A percentile compares a stretch with the other conserved stretches of the same genome.
Conservation (phyloP, 208 protist genomes). For the Polymyxa betae region DNA sequence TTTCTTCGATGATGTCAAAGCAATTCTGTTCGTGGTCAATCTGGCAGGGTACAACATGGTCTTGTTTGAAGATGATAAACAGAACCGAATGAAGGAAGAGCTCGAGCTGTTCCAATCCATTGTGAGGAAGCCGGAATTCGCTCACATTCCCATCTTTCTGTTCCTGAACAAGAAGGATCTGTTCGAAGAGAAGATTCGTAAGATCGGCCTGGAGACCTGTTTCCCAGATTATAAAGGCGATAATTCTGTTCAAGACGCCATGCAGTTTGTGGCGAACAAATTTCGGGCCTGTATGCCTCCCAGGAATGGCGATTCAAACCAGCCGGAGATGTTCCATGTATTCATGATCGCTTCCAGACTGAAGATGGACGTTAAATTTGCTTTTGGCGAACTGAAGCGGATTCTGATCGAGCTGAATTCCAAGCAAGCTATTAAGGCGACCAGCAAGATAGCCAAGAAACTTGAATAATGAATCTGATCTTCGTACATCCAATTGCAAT, state of each 20-base stretch:
- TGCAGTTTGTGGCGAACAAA: slow-evolving; percentile 36
- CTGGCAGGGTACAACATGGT: slow-evolving; percentile 59
- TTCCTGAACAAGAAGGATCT: slow-evolving; percentile 66
- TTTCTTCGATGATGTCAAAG: slow-evolving; percentile 60
- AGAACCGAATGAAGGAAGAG: slow-evolving; percentile 55
- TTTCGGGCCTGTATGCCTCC: slow-evolving; percentile 45
- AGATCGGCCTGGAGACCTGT: slow-evolving; percentile 50
- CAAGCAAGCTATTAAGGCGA: slow-evolving; percentile 41
- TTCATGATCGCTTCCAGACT: slow-evolving; percentile 44
- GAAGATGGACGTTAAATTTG: slow-evolving; percentile 53
- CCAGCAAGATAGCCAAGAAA: slow-evolving; percentile 51
- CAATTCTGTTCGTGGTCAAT: slow-evolving; percentile 57
- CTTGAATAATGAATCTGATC: no score
- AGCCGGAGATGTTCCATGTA: slow-evolving; percentile 11
- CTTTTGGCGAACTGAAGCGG: slow-evolving; percentile 40
- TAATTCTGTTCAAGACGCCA: slow-evolving; percentile 54
- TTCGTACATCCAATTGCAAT: no score
- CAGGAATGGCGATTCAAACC: not conserved
- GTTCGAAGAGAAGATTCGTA: slow-evolving; percentile 63
- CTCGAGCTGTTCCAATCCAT: slow-evolving; percentile 51
- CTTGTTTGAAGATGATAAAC: slow-evolving; percentile 54
- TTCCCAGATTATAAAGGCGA: slow-evolving; percentile 63
- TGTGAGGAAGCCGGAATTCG: slow-evolving; percentile 25
- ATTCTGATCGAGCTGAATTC: slow-evolving; percentile 43
- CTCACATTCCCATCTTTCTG: slow-evolving; percentile 56